phyloP scores from a whole-genome alignment of 1,284 basidiomycete species.

The Leucoagaricus sp. region DNA sequence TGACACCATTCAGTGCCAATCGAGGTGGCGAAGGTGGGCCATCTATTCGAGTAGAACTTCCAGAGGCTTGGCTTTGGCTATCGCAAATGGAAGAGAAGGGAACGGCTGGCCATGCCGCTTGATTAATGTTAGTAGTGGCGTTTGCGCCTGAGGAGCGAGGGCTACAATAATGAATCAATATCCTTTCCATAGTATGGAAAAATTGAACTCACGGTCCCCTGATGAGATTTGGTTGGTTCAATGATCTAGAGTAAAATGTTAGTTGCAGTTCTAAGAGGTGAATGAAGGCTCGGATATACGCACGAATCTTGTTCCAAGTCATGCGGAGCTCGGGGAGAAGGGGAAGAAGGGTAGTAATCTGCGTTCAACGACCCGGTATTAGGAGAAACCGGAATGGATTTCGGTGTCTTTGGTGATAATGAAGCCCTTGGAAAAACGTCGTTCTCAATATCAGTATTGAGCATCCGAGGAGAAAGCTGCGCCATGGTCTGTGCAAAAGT shows the following conservation, averaged over 20 bases:
- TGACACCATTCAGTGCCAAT: constrained; percentile 67
- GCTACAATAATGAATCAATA: constrained; percentile 5
- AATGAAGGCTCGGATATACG: constrained; percentile 2
- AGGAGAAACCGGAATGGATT: constrained; percentile 25
- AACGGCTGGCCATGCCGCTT: constrained; percentile 48
- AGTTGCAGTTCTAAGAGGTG: not conserved
- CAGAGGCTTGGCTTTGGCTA: constrained; percentile 10
- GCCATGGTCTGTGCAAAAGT: constrained; percentile 51
- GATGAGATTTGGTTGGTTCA: constrained; percentile 1
- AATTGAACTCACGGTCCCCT: constrained; percentile 8
- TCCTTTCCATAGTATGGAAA: not conserved
- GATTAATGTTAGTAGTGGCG: not conserved
- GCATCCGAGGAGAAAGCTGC: constrained; percentile 66
- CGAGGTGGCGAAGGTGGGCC: constrained; percentile 53
- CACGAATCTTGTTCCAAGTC: constrained; percentile 8
- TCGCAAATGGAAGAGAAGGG: constrained; percentile 43
- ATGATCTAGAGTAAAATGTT: not conserved
- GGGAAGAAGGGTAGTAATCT: constrained; percentile 38
- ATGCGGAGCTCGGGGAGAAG: constrained; percentile 2
- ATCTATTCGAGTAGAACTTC: constrained; percentile 20
- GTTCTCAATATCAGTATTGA: constrained; percentile 50
- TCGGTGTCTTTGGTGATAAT: constrained; percentile 35
- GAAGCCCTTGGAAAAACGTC: constrained; percentile 34
- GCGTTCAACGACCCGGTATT: constrained; percentile 27
- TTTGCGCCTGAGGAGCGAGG: constrained; percentile 8